These are phyloP conservation scores for Phyllosticta ampelicida DNA, from an alignment of 2,329 filamentous ascomycete species.

Conservation along the genomic window DNA sequence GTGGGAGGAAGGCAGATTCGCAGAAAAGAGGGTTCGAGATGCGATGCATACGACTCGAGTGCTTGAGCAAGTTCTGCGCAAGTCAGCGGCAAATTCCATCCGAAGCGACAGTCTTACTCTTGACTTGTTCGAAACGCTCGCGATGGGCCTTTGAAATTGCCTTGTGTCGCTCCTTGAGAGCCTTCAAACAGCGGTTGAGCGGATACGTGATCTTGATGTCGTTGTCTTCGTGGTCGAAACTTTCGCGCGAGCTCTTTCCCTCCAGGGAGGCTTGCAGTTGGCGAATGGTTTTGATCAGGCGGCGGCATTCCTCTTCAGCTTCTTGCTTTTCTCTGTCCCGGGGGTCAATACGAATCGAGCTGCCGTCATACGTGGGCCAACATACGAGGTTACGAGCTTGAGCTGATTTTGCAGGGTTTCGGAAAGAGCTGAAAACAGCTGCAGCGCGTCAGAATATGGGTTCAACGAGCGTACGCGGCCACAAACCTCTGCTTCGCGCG, in stretches of 20 bases:
- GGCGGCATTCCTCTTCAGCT: slow-evolving; percentile 80
- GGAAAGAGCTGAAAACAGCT: slow-evolving; percentile 88
- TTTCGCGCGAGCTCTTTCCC: slow-evolving; percentile 55
- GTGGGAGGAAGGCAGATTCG: slow-evolving; percentile 77
- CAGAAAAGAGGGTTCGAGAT: slow-evolving; percentile 83
- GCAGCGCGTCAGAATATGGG: slow-evolving; percentile 14
- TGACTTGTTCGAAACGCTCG: slow-evolving; percentile 90
- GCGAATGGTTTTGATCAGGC: slow-evolving; percentile 71
- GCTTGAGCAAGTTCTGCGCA: slow-evolving; percentile 74
- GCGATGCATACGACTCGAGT: slow-evolving; percentile 89
- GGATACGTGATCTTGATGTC: slow-evolving; percentile 73
- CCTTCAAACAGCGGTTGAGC: slow-evolving; percentile 65
- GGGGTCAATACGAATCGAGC: neutral
- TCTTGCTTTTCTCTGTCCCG: slow-evolving; percentile 68
- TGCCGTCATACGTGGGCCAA: slow-evolving; percentile 8
- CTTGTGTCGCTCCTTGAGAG: slow-evolving; percentile 74
- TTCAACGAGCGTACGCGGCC: neutral
- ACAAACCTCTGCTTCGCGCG: slow-evolving; percentile 75
- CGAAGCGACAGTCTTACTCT: slow-evolving; percentile 50
- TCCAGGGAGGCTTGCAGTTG: slow-evolving; percentile 91
- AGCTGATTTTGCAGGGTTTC: slow-evolving; percentile 88
- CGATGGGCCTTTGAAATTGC: slow-evolving; percentile 72
- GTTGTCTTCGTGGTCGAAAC: slow-evolving; percentile 56
- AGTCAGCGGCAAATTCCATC: slow-evolving; percentile 12
- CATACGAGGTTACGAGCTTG: slow-evolving; percentile 60